phyloP scores from a whole-genome alignment of 2,329 filamentous ascomycete genomes.

The Diaporthe sp. region DNA sequence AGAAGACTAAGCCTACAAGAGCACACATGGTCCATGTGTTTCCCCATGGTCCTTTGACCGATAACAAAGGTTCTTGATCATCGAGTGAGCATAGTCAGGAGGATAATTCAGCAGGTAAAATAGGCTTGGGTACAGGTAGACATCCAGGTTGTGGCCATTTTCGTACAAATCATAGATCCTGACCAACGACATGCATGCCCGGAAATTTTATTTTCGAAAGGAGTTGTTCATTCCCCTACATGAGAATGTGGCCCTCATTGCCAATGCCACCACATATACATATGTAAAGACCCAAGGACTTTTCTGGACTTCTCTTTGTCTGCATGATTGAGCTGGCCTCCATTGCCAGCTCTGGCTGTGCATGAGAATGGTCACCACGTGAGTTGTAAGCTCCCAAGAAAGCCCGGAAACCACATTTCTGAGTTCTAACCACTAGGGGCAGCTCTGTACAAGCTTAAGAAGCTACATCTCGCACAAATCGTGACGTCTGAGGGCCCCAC shows the following conservation, averaged over 20 bases:
- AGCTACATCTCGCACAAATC: neutral
- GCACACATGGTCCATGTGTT: too few species aligned
- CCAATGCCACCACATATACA: neutral
- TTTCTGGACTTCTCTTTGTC: neutral
- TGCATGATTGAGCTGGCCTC: neutral
- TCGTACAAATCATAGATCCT: neutral
- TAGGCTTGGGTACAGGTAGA: accelerated
- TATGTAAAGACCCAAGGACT: neutral
- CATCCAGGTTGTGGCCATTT: too few species aligned
- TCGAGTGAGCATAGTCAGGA: neutral
- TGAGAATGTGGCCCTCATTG: neutral
- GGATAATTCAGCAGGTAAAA: too few species aligned
- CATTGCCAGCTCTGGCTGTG: neutral
- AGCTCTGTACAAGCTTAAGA: neutral
- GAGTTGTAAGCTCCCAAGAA: neutral
- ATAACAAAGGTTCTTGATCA: too few species aligned
- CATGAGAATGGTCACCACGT: too few species aligned
- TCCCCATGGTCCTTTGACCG: neutral
- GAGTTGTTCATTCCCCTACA: neutral
- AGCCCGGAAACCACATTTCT: too few species aligned
- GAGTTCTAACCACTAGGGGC: neutral
- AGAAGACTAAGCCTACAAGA: neutral
- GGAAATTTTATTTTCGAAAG: neutral
- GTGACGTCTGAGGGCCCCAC: too few species aligned
- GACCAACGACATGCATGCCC: neutral